Base-by-base conservation (phyloP, 1,284 basidiomycete genomes). In the Ceratobasidium sp. region DNA sequence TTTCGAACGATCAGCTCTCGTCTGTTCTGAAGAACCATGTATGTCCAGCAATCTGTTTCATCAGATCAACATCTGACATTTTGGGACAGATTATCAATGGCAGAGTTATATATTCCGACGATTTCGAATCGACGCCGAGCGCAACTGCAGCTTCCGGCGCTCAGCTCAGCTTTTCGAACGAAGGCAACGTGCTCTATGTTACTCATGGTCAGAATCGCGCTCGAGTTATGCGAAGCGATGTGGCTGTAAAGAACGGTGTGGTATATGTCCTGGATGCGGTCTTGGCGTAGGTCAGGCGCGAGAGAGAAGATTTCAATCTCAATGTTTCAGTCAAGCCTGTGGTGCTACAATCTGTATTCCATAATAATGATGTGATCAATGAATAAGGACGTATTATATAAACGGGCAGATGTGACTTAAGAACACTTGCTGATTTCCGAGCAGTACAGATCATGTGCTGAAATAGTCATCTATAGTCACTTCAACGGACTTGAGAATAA, bases 231-330 rank as follows among this genome's bases (percentile, higher is more conserved):
- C 73, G 76, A 53, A 76, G 77, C 50, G 82, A 83, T 75, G 78
- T 83, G 71, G 79, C 82, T 73, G 76, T 79, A 69, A 70, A 76
- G 67, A 82, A 82, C 77, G 83, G 83, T 74, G 82, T 83, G 5
- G 75, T 83, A 0, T 81, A 83, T 76, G 76, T 80, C 16, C 82
- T 83, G 71, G 81, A 83, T 76, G 48, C 73, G 0, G 80, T 83
- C 36, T 78, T 83, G 67, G 55, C 67, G 36, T 71, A 28, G 50
- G 34, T n/a, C n/a, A 18, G 16, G 34, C n/a, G 30, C 16, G 3
- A n/a, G 9, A 18, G 6, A 18, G 16, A 45, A 18, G 43, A n/a
- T n/a, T n/a, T n/a, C n/a, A n/a, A n/a, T n/a, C n/a, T n/a, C n/a
- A n/a, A n/a, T n/a, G n/a, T n/a, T n/a, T n/a, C n/a, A n/a, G n/a